These are phyloP conservation scores for Plasmodium falciparum DNA, from an alignment of 169 alveolate genomes.

Conservation along the genomic window DNA sequence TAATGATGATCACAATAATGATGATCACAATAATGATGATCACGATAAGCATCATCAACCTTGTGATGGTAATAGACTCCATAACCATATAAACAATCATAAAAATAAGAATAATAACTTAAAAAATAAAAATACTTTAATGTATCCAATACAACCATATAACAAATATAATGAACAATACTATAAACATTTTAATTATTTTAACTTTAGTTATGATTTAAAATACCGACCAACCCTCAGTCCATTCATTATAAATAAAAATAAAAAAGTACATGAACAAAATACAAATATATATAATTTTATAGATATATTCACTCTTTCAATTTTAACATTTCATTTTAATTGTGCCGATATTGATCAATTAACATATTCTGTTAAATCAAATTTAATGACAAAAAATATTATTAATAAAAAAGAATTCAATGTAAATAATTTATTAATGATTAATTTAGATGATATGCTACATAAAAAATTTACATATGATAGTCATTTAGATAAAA, in stretches of 20 bases:
- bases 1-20: neutral
- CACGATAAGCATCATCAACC: neutral
- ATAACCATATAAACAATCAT: neutral
- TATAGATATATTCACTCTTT: slow-evolving; percentile 27
- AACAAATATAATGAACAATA: too few relatives aligned
- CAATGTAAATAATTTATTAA: neutral
- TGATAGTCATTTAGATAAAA: slow-evolving; percentile 49
- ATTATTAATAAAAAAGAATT: neutral
- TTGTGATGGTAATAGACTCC: neutral
- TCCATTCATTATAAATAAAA: too few relatives aligned
- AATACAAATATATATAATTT: neutral
- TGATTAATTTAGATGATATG: slow-evolving; percentile 5
- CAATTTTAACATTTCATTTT: slow-evolving; percentile 21
- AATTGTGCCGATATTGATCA: slow-evolving; percentile 77
- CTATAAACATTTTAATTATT: too few relatives aligned
- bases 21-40: neutral
- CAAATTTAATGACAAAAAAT: slow-evolving; percentile 1
- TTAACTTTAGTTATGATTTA: too few relatives aligned
- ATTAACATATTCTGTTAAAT: neutral
- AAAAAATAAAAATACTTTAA: too few relatives aligned
- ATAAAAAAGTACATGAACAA: too few relatives aligned
- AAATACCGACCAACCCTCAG: too few relatives aligned
- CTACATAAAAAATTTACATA: slow-evolving; percentile 27
- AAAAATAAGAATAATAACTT: neutral
- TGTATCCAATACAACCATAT: too few relatives aligned